phyloP scores from a whole-genome alignment of 1,139 yeast genomes.

The Debaryomyces sp. region DNA sequence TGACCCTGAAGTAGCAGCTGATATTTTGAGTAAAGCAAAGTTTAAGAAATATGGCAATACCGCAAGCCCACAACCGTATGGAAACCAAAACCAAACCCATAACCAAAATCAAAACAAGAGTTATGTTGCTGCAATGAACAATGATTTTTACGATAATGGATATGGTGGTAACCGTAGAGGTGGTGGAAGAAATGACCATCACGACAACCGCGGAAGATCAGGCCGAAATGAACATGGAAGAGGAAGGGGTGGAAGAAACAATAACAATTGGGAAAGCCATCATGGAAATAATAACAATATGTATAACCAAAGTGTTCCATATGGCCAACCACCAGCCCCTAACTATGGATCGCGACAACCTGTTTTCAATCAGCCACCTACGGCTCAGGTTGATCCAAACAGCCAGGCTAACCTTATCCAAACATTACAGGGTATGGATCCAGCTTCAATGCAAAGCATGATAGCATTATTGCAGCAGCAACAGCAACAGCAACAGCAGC shows the following conservation, averaged over 20 bases:
- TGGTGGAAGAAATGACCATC: conserved; percentile 9
- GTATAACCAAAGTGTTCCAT: background rate
- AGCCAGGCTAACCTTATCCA: conserved; percentile 23
- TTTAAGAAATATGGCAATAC: conserved; percentile 30
- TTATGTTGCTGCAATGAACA: conserved; percentile 11
- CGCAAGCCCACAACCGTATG: conserved; percentile 15
- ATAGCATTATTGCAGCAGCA: conserved; percentile 39
- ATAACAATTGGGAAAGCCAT: background rate
- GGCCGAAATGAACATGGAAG: conserved; percentile 11
- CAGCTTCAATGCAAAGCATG: conserved; percentile 53
- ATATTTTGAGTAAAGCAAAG: conserved; percentile 39
- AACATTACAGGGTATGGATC: conserved; percentile 52
- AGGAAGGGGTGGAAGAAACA: conserved; percentile 4
- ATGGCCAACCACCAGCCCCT: conserved; percentile 13
- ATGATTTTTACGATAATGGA: background rate
- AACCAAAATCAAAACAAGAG: conserved; percentile 16
- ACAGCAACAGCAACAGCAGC: conserved; percentile 17
- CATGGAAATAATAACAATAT: background rate
- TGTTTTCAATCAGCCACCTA: conserved; percentile 1
- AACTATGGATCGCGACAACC: conserved; percentile 11
- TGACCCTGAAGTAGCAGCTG: conserved; percentile 65
- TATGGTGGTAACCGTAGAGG: conserved; percentile 3
- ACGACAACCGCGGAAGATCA: conserved; percentile 11
- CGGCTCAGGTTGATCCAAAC: conserved; percentile 8
- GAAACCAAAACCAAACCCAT: conserved; percentile 20